Evolutionary conservation across 2,329 filamentous ascomycete genomes (phyloP).

Genomic region (Clarireedia hainanense): DNA sequence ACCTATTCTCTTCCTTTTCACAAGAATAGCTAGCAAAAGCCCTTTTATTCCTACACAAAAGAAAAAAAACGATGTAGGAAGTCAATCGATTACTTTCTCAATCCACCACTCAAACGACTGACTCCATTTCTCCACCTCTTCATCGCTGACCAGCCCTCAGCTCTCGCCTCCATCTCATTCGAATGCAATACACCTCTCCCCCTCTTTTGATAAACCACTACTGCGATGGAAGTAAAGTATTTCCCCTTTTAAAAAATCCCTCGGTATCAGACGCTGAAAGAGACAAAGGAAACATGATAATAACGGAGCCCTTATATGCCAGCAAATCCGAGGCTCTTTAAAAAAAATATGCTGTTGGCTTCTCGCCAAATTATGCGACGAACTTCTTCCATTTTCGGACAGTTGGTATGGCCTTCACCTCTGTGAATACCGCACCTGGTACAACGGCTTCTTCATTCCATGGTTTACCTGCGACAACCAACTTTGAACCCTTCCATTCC

Average conservation of each 20-base stretch:
- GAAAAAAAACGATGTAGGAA: no score
- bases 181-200: not conserved
- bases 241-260: no score
- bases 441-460: conserved; percentile 10
- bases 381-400: conserved; percentile 15
- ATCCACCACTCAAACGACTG: no score
- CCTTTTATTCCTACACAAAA: no score
- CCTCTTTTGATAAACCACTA: not conserved
- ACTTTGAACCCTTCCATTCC: conserved; percentile 6
- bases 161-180: no score
- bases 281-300: not conserved
- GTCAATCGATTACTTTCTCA: no score
- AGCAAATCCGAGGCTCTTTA: conserved; percentile 2
- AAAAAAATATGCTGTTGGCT: conserved; percentile 1
- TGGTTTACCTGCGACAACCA: conserved; percentile 9
- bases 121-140: no score
- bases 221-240: no score
- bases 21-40: no score
- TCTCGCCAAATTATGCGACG: conserved; percentile 10
- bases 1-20: no score
- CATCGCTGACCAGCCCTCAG: no score
- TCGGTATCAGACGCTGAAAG: not conserved
- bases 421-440: not conserved
- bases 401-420: not conserved
- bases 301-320: not conserved